phyloP scores from a whole-genome alignment of 441 rosid genomes.

The Euphorbia schlechtendalii region DNA sequence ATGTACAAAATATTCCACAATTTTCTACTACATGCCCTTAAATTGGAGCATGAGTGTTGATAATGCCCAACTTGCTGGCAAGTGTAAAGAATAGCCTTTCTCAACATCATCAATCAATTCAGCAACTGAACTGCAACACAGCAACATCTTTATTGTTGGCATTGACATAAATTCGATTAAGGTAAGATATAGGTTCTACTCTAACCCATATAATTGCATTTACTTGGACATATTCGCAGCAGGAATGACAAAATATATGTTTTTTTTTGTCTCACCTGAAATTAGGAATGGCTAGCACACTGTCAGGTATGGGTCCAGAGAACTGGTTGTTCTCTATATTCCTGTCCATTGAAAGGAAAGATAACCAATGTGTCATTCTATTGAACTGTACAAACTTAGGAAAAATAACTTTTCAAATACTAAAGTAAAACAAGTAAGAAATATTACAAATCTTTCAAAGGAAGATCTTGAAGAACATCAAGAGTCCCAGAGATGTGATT shows the following conservation, averaged over 20 bases:
- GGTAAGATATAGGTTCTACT: constrained; percentile 1
- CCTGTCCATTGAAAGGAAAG: constrained; percentile 37
- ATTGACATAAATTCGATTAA: background rate
- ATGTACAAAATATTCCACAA: background rate
- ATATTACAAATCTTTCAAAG: constrained; percentile 66
- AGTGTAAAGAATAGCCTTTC: background rate
- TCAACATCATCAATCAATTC: constrained; percentile 4
- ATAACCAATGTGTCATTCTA: constrained; percentile 10
- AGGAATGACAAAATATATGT: constrained; percentile 2
- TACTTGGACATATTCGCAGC: background rate
- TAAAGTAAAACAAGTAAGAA: background rate
- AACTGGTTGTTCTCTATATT: constrained; percentile 83
- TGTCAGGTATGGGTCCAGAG: constrained; percentile 75
- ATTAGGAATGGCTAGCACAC: constrained; percentile 55
- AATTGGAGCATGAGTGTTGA: constrained; percentile 1
- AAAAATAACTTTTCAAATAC: background rate
- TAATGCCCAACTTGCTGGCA: background rate
- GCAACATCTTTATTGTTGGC: constrained; percentile 6
- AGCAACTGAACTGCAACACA: background rate
- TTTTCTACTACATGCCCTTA: background rate
- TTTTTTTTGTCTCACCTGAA: constrained; percentile 47
- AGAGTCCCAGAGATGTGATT: constrained; percentile 80
- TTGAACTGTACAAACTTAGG: constrained; percentile 6
- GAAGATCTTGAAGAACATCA: constrained; percentile 75
- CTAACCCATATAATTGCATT: background rate